These are phyloP conservation scores for Glonium stellatum DNA, from an alignment of 495 filamentous ascomycete genomes.

Conservation along the genomic window DNA sequence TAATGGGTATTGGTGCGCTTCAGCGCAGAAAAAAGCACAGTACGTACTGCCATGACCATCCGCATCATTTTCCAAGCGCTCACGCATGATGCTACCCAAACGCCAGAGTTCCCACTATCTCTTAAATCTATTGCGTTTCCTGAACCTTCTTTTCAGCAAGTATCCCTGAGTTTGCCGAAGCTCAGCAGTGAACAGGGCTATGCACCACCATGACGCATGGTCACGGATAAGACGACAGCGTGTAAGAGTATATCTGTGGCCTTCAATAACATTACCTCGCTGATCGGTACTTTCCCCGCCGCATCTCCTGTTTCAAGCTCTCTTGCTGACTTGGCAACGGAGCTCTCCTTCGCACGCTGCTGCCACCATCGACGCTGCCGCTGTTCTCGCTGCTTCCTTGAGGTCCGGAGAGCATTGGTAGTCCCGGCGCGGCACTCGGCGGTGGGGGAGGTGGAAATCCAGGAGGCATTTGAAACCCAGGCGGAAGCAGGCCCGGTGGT, in stretches of 20 bases:
- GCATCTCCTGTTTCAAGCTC: slow-evolving; percentile 68
- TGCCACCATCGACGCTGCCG: slow-evolving; percentile 35
- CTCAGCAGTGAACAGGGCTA: too few species aligned
- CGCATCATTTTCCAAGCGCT: neutral
- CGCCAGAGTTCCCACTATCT: neutral
- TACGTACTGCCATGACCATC: neutral
- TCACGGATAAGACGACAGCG: too few species aligned
- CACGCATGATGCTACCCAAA: neutral
- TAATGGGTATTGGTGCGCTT: too few species aligned
- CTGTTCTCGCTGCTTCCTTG: slow-evolving; percentile 43
- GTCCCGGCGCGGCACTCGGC: slow-evolving; percentile 27
- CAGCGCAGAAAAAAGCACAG: neutral
- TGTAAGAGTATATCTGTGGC: too few species aligned
- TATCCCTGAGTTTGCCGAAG: too few species aligned
- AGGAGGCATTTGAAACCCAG: slow-evolving; percentile 13
- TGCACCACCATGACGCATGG: too few species aligned
- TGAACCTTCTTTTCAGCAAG: too few species aligned
- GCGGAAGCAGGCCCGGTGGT: slow-evolving; percentile 10
- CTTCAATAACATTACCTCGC: slow-evolving; percentile 17
- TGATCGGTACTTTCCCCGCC: slow-evolving; percentile 49
- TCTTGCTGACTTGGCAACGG: slow-evolving; percentile 79
- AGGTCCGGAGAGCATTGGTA: slow-evolving; percentile 28
- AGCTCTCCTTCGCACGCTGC: slow-evolving; percentile 43
- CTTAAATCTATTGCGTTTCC: neutral
- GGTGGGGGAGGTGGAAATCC: slow-evolving; percentile 18